Evolutionary conservation across 1,139 yeast genomes (phyloP).

Genomic region (Pichiaceae sp.): DNA sequence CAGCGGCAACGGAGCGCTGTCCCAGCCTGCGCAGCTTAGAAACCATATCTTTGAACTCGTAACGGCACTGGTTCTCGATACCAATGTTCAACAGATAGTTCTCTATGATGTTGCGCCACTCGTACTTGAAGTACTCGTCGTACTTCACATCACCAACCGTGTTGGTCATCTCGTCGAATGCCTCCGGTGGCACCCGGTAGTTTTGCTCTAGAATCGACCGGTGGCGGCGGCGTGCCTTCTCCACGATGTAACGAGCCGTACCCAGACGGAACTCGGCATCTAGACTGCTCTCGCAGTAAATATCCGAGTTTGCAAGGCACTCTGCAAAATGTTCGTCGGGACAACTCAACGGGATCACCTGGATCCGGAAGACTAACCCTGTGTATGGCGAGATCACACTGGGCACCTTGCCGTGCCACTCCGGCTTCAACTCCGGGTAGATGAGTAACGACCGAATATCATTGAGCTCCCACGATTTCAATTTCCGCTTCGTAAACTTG

Average conservation of each 20-base stretch:
- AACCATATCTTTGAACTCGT: conserved; percentile 41
- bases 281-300: conserved; percentile 50
- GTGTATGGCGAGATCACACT: conserved; percentile 25
- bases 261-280: conserved; percentile 42
- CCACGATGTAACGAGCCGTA: conserved; percentile 52
- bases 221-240: conserved; percentile 46
- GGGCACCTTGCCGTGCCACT: conserved; percentile 48
- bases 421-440: conserved; percentile 37
- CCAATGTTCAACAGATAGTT: conserved; percentile 55
- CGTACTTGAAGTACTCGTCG: conserved; percentile 25
- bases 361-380: conserved; percentile 27
- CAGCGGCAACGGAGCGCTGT: conserved; percentile 5
- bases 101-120: conserved; percentile 64
- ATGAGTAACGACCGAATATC: conserved; percentile 56
- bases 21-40: conserved; percentile 16
- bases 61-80: conserved; percentile 61
- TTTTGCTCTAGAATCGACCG: conserved; percentile 23
- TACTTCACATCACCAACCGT: conserved; percentile 10
- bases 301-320: conserved; percentile 43
- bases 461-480: conserved; percentile 58
- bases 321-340: conserved; percentile 39
- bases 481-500: conserved; percentile 45
- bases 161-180: conserved; percentile 11
- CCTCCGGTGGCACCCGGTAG: conserved; percentile 14
- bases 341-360: conserved; percentile 41